These are phyloP conservation scores for Lophium mytilinum DNA, from an alignment of 495 filamentous ascomycete species.

Conservation along the genomic window DNA sequence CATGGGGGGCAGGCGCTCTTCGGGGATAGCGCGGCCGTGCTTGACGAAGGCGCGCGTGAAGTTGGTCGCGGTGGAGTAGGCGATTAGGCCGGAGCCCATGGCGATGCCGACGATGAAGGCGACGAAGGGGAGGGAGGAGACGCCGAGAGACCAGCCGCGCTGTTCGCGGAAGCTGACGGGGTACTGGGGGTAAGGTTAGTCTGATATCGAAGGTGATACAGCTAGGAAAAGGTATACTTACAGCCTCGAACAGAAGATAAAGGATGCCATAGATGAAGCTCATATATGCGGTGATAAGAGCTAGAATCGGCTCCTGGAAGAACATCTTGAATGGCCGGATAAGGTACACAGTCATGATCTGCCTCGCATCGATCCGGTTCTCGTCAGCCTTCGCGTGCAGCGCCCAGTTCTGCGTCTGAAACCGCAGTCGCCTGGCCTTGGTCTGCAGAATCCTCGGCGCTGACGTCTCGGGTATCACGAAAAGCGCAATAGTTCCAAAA, in stretches of 20 bases:
- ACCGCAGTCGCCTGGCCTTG: slow-evolving; percentile 49
- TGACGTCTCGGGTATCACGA: slow-evolving; percentile 56
- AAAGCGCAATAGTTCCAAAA: slow-evolving; percentile 37
- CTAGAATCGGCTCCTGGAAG: slow-evolving; percentile 52
- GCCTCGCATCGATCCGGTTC: slow-evolving; percentile 39
- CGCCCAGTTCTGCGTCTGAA: slow-evolving; percentile 54
- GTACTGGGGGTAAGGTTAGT: slow-evolving; percentile 13
- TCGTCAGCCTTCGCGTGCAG: slow-evolving; percentile 53
- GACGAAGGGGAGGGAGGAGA: slow-evolving; percentile 29
- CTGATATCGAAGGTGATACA: neutral
- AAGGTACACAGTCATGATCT: slow-evolving; percentile 47
- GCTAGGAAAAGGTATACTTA: neutral
- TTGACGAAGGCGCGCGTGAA: slow-evolving; percentile 19
- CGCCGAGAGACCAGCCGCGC: slow-evolving; percentile 30
- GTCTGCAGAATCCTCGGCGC: slow-evolving; percentile 46
- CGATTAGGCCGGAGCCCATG: slow-evolving; percentile 15
- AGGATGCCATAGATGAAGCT: slow-evolving; percentile 35
- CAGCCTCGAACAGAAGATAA: slow-evolving; percentile 34
- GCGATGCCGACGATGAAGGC: slow-evolving; percentile 20
- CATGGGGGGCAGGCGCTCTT: slow-evolving; percentile 23
- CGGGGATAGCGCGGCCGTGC: slow-evolving; percentile 22
- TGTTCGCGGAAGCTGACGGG: slow-evolving; percentile 30
- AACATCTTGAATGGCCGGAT: slow-evolving; percentile 57
- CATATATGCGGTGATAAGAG: slow-evolving; percentile 41
- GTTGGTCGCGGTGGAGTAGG: slow-evolving; percentile 22